Conservation (phyloP, 345 rosid genomes). For the Gossypium longicalyx region DNA sequence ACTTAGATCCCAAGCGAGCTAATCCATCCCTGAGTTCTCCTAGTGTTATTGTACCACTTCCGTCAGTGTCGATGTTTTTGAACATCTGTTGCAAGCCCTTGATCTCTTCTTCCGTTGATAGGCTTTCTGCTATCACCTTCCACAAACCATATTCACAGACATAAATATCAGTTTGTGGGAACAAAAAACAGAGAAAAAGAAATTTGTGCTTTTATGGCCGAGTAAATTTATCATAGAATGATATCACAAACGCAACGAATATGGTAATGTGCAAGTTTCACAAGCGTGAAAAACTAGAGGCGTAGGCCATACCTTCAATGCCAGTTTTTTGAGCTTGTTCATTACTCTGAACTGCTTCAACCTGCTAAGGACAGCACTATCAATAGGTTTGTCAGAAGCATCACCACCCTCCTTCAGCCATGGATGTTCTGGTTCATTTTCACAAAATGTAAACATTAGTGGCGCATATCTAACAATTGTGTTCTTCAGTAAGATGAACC, state of each 20-base stretch:
- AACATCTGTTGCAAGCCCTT: conserved; percentile 79
- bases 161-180: neutral
- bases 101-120: conserved; percentile 75
- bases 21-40: conserved; percentile 74
- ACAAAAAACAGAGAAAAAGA: neutral
- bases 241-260: neutral
- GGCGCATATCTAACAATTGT: neutral
- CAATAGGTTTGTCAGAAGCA: conserved; percentile 71
- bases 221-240: neutral
- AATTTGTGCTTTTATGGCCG: neutral
- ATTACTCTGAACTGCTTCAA: conserved; percentile 89
- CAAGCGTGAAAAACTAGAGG: neutral
- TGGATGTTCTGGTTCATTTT: conserved; percentile 56
- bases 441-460: neutral
- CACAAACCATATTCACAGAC: conserved; percentile 10
- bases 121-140: conserved; percentile 80
- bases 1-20: conserved; percentile 68
- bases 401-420: conserved; percentile 60
- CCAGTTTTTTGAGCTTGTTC: conserved; percentile 91
- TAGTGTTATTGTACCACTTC: conserved; percentile 75
- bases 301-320: conserved; percentile 52
- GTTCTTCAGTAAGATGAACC: neutral
- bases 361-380: conserved; percentile 74
- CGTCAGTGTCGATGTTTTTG: conserved; percentile 83
- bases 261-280: neutral